Evolutionary conservation across 352 stramenopile species (phyloP), one percentile per base, ranked within the genome.

Genomic region (Salisapilia sapeloensis): DNA sequence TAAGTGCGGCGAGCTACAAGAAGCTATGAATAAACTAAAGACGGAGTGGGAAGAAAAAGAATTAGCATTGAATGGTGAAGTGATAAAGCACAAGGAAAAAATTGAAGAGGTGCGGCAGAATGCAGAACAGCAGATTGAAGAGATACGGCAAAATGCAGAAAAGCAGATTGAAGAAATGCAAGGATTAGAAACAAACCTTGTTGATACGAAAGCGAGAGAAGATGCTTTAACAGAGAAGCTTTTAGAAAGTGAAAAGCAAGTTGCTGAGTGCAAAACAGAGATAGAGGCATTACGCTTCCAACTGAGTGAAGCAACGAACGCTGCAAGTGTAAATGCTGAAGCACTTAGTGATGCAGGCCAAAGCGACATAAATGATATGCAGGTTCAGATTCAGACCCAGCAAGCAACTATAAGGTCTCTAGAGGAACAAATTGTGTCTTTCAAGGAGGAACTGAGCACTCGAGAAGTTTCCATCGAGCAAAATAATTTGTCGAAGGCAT

Each of bases 381-480:
- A 1, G 37, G n/a, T n/a, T n/a, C n/a, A n/a, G n/a, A n/a, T n/a
- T n/a, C n/a, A n/a, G n/a, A n/a, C n/a, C n/a, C n/a, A n/a, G n/a
- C n/a, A n/a, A n/a, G n/a, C n/a, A n/a, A n/a, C n/a, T n/a, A n/a
- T n/a, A n/a, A n/a, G n/a, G n/a, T n/a, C n/a, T n/a, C n/a, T n/a
- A n/a, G n/a, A 50, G 46, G 23, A 29, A 9, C 36, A 56, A 25
- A 19, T 47, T 4, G 4, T 22, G 4, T 47, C 9, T 15, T 30
- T 56, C 2, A 60, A 59, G 33, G 18, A 16, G 8, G 50, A 60
- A 13, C 30, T 56, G 9, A 21, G 18, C 21, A n/a, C n/a, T n/a
- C n/a, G n/a, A n/a, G n/a, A n/a, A n/a, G n/a, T n/a, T n/a, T n/a
- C n/a, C n/a, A n/a, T n/a, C n/a, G n/a, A n/a, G n/a, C n/a, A n/a